Evolutionary conservation across 768 basidiomycete species (phyloP), one percentile per base, ranked within the genome.

Genomic region (Boletus rubroflammeus): DNA sequence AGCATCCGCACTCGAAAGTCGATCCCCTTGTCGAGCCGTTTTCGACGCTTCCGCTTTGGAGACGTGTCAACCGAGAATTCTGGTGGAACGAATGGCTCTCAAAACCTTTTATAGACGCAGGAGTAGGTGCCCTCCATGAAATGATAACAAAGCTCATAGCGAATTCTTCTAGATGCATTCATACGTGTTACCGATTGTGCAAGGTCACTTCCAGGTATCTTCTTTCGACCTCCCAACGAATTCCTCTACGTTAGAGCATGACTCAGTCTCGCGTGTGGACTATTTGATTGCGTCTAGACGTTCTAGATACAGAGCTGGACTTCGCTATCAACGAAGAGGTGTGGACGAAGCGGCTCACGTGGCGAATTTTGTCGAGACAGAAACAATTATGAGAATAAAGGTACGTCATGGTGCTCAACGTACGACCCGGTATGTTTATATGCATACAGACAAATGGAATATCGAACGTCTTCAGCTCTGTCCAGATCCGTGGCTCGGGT

Each of bases 21-120:
- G 78, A 85, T 44, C 72, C 78, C 8, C 70, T 89, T 23, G 75
- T 78, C 13, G 94, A 97, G 67, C 91, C 93, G 0, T 78, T 82
- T 56, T 75, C 86, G 0, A 83, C 82, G 0, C 77, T 95, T 14
- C 95, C 97, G 0, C 78, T 98, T 4, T 98, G 96, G 94, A 80
- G 93, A 26, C 78, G 93, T 13, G 90, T 93, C 1, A 92, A 98
- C 62, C 79, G 81, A 44, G 86, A 89, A 40, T 98, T 92, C 68
- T 98, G 94, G 90, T 98, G 94, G 93, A 99, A 98, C 64, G 90
- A 93, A 62, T 85, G 84, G 79, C 78, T 98, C 53, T 78, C 82
- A 26, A 87, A 87, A 59, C 86, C 90, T 2, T 88, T 99, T 59
- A 75, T 93, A 36, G 92, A 98, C 56, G 86, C 86, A 42, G 93